Evolutionary conservation across 768 basidiomycete species (phyloP), one percentile per base, ranked within the genome.

Genomic region (Terana coerulea): DNA sequence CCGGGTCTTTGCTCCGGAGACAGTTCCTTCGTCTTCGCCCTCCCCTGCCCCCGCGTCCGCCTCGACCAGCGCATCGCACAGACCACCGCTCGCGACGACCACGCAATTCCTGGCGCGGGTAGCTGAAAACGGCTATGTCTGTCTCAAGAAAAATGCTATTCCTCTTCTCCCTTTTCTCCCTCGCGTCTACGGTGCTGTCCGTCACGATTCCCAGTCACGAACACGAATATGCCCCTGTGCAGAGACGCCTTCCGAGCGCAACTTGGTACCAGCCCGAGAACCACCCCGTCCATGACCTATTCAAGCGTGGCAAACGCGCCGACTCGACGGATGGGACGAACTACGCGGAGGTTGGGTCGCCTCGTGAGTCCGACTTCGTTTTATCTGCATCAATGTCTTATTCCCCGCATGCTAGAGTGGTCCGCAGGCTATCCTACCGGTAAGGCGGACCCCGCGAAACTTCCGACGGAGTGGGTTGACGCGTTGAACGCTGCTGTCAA

Each of bases 381-480:
- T 25, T 36, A 19, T 3, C 36, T 6, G 25, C 19, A 26, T 2
- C 5, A 26, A 49, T 39, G 29, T n/a, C 15, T 37, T 41, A 36
- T n/a, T 24, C 45, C 33, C 35, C 21, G 39, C 41, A 44, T 37
- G 56, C 37, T 45, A 82, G 89, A 75, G 39, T 92, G 89, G 86
- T 61, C 74, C 4, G 73, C 75, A 11, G 74, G 72, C 19, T 92
- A 79, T 66, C 90, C 91, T 10, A 35, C 53, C 14, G 51, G 51
- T n/a, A 67, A 70, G 6, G 80, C 82, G n/a, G 76, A 83, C 53
- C 64, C 73, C 0, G 62, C 65, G 29, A 54, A 61, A 7, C 71
- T 90, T 52, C 92, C 92, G 12, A 64, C 75, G 52, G 72, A 69
- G 26, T 97, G 94, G 94, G 61, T 79, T 24, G 77, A 79, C 60